Evolutionary conservation across 164 flowering plant species (phyloP).

Genomic region (Vitis rotundifolia): DNA sequence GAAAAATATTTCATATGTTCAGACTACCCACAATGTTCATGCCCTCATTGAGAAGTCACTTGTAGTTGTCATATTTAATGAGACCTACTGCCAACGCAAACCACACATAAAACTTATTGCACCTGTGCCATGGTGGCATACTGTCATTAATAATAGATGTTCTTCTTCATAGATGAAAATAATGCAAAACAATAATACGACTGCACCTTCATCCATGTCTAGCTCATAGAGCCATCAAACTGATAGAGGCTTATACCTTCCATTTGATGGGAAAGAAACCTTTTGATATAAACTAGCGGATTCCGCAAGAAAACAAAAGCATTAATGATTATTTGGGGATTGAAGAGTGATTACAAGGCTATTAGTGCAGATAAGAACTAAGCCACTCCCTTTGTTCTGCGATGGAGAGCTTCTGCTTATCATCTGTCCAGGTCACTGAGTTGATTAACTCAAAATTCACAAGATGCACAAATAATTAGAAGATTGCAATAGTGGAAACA

Average conservation of each 20-base stretch:
- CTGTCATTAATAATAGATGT: background rate
- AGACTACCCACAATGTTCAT: background rate
- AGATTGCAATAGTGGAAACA: too few species aligned
- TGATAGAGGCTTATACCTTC: background rate
- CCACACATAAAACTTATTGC: background rate
- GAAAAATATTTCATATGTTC: too few species aligned
- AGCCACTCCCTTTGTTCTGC: too few species aligned
- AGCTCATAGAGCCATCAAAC: background rate
- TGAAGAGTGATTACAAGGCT: too few species aligned
- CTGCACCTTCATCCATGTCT: background rate
- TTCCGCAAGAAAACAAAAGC: too few species aligned
- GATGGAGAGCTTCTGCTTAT: too few species aligned
- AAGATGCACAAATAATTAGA: too few species aligned
- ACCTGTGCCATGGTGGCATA: background rate
- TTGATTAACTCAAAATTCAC: too few species aligned
- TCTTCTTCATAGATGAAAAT: background rate
- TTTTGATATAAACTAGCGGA: too few species aligned
- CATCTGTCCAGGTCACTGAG: too few species aligned
- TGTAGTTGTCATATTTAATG: constrained; percentile 6
- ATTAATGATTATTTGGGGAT: too few species aligned
- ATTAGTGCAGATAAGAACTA: too few species aligned
- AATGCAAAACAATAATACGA: background rate
- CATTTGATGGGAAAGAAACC: background rate
- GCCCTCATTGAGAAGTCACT: constrained; percentile 3
- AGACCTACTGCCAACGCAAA: background rate